phyloP scores from a whole-genome alignment of 129 eudicot species.

The Silybum marianum region DNA sequence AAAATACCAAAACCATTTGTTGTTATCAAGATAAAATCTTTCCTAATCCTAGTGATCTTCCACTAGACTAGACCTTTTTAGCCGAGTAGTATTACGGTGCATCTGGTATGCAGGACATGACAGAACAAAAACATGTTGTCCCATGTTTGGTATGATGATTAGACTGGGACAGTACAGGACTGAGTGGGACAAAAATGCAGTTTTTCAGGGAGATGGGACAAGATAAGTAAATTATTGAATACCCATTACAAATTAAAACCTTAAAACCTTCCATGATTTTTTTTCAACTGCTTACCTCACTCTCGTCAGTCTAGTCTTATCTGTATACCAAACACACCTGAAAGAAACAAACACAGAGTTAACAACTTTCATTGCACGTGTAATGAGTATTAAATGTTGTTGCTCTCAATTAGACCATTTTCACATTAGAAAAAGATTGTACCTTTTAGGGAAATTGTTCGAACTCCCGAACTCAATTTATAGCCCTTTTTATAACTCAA shows the following conservation, averaged over 20 bases:
- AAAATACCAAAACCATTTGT: conserved; percentile 1
- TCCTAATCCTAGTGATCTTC: background rate
- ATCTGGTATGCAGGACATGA: too few relatives aligned
- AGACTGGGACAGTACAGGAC: background rate
- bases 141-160: background rate
- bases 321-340: background rate
- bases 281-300: background rate
- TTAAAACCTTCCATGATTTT: background rate
- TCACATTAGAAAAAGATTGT: background rate
- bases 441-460: background rate
- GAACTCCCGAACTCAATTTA: too few relatives aligned
- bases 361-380: background rate
- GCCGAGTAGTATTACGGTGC: background rate
- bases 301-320: background rate
- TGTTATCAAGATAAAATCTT: background rate
- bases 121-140: background rate
- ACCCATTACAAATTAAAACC: background rate
- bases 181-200: background rate
- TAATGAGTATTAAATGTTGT: background rate
- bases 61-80: background rate
- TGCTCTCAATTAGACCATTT: background rate
- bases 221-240: background rate
- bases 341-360: background rate
- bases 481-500: too few relatives aligned
- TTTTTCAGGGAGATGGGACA: background rate